Evolutionary conservation across 83 land plant genomes (phyloP), one percentile per base, ranked within the genome.

Genomic region (Isoetes engelmannii): DNA sequence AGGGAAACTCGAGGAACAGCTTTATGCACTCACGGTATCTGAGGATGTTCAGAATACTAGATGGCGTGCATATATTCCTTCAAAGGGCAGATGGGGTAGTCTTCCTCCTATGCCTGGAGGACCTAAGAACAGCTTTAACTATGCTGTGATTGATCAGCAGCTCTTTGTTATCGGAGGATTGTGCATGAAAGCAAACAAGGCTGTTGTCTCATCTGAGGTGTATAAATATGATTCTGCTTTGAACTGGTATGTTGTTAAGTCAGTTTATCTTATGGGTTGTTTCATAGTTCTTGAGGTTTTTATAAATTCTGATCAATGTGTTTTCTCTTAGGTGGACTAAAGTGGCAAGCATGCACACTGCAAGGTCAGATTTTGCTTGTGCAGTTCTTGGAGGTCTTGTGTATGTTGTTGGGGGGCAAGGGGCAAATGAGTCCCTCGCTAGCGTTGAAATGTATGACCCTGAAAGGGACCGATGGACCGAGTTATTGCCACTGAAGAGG

Each of bases 281-380:
- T 46, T 3, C n/a, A 47, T 10, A 41, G 53, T 49, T 49, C 12
- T 12, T 7, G 53, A 7, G 7, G 53, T 12, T 49, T 49, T 7
- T 49, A 49, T 49, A 49, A 49, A 12, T 12, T 49, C 10, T 7
- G 53, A 7, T 7, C 12, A 49, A 49, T 7, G 53, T 49, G 53
- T 12, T 49, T 49, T 49, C 10, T 49, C 77, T 65, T 80, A 89
- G 93, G 56, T 89, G 93, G 93, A 69, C 69, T 60, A 73, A 65
- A 69, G 72, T 84, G 46, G 74, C 85, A 28, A 78, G 71, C 65
- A 76, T 89, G 87, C 78, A 86, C 44, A 75, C 76, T 5, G 87
- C 87, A 15, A 89, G 93, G 51, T 81, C 80, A 58, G 89, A 86
- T 45, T 89, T 89, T 79, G 93, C 87, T 13, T 89, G 89, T 56